Conservation (phyloP, 2,329 filamentous ascomycete genomes). For the Dothistroma septosporum region DNA sequence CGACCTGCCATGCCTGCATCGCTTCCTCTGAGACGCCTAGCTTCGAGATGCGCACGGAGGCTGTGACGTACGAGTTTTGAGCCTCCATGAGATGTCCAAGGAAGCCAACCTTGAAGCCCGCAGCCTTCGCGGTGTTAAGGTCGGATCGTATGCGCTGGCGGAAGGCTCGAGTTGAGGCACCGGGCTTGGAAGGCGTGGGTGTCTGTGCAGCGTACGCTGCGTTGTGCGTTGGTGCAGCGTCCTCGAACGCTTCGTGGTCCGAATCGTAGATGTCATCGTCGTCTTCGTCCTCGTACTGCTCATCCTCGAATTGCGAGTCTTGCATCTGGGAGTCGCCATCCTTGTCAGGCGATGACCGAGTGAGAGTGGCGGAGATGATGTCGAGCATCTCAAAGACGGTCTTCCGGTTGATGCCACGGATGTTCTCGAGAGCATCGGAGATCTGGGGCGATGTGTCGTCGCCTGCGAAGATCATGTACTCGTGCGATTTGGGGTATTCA, state of each 20-base stretch:
- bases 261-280: conserved; percentile 35
- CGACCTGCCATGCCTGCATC: conserved; percentile 71
- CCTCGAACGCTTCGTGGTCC: conserved; percentile 29
- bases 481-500: conserved; percentile 57
- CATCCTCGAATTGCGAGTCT: conserved; percentile 36
- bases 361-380: conserved; percentile 42
- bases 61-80: conserved; percentile 53
- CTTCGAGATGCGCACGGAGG: conserved; percentile 66
- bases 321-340: conserved; percentile 44
- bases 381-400: conserved; percentile 49
- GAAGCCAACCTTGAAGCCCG: conserved; percentile 68
- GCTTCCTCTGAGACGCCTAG: conserved; percentile 71
- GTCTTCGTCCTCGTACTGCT: conserved; percentile 39
- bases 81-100: conserved; percentile 50
- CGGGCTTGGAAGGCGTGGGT: neutral
- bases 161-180: conserved; percentile 8
- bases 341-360: conserved; percentile 31
- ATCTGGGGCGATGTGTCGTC: conserved; percentile 45
- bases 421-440: conserved; percentile 41
- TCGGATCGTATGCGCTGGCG: conserved; percentile 45
- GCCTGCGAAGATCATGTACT: conserved; percentile 55
- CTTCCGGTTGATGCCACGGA: conserved; percentile 46
- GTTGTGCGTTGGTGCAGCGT: conserved; percentile 11
- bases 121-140: conserved; percentile 55
- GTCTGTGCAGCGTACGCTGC: conserved; percentile 11